Evolutionary conservation across 140 eudicot genomes (phyloP).

Genomic region (Oenanthe javanica): DNA sequence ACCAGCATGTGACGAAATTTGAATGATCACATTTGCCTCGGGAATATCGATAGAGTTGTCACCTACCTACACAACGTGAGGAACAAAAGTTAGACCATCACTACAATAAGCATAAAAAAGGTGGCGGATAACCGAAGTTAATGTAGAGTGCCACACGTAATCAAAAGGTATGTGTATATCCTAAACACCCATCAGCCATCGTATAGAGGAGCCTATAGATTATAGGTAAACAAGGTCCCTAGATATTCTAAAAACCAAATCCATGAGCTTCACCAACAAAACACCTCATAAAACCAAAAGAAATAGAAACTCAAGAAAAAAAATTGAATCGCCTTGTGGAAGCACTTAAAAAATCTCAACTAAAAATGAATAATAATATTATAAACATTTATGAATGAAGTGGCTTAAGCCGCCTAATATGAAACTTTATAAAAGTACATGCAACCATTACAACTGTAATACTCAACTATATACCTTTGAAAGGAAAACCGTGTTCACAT

Average conservation of each 20-base stretch:
- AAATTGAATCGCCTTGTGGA: not conserved
- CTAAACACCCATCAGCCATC: not conserved
- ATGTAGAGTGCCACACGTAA: not conserved
- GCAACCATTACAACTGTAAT: not conserved
- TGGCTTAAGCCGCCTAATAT: not conserved
- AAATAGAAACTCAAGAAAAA: not conserved
- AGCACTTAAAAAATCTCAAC: not conserved
- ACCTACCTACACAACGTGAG: conserved; percentile 57
- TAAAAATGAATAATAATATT: not conserved
- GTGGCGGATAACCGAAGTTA: not conserved
- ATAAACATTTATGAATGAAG: not conserved
- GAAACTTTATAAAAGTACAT: not conserved
- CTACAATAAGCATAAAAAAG: not conserved
- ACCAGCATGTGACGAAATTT: conserved; percentile 97
- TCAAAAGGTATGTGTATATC: not conserved
- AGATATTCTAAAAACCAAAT: not conserved
- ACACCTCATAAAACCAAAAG: not conserved
- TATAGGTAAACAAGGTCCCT: not conserved
- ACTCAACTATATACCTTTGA: conserved; percentile 50
- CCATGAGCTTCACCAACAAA: not conserved
- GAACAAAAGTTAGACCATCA: conserved; percentile 3
- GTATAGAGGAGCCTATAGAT: not conserved
- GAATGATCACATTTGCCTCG: conserved; percentile 95
- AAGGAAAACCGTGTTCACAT: conserved; percentile 81
- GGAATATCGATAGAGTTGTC: conserved; percentile 96